Base-by-base conservation (phyloP, 106 monocot species). In the Gastrodia elata region DNA sequence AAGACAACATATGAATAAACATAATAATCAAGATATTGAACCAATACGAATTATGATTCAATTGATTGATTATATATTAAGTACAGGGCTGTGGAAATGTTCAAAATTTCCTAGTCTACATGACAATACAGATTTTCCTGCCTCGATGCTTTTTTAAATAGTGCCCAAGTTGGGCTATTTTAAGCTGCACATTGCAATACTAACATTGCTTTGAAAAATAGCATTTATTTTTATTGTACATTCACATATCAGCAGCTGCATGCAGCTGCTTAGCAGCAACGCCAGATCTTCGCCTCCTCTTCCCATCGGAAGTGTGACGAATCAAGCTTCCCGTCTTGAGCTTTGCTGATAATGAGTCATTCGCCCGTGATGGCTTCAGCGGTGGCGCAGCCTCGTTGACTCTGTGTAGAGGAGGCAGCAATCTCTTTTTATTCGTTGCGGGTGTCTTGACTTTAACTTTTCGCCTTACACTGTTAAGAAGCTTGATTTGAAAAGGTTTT, bases 221-320 rank as follows among this genome's bases (percentile, higher is more conserved):
- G n/a, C n/a, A n/a, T n/a, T n/a, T n/a, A n/a, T n/a, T n/a, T n/a
- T n/a, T n/a, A n/a, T n/a, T n/a, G 1, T 57, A 6, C 6, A 16
- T 35, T 67, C 67, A 67, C 34, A 38, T n/a, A 38, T 67, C 38
- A 27, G 38, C 28, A 39, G 83, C 75, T 52, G 65, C 71, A 22
- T 74, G 71, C 57, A 83, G 24, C 64, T 81, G 41, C 20, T 76
- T 74, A 10, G 67, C 71, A 10, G 67, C 71, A 43, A 81, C 49
- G 37, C 77, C 72, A 14, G 87, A 78, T 67, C 78, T 83, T 55
- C 83, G 71, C 57, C 84, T 42, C 34, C 82, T 82, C 59, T 92
- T 89, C 25, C 84, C 75, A 20, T 92, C 84, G 5, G 92, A 86
- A 0, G 92, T 89, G 72, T 80, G 78, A 61, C 75, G 82, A 49